These are phyloP conservation scores for Alternaria postmessia DNA, from an alignment of 2,329 filamentous ascomycete species.

Conservation along the genomic window DNA sequence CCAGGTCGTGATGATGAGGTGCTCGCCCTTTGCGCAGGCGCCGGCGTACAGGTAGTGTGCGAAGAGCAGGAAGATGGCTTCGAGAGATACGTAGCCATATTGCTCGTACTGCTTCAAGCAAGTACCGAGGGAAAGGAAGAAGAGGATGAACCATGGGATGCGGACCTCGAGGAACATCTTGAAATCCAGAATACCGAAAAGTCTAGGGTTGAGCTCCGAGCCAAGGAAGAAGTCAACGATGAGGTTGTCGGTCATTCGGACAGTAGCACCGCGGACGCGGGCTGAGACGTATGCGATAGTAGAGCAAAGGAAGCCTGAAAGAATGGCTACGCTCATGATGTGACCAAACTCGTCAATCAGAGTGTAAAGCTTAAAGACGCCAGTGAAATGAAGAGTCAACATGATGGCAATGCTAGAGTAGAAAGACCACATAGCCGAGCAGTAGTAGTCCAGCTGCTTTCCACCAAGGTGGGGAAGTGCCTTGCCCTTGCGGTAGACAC, in stretches of 20 bases:
- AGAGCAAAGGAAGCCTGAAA: slow-evolving; percentile 85
- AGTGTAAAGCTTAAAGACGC: slow-evolving; percentile 87
- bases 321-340: slow-evolving; percentile 89
- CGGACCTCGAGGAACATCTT: slow-evolving; percentile 97
- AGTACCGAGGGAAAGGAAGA: slow-evolving; percentile 77
- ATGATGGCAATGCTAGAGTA: slow-evolving; percentile 82
- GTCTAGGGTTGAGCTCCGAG: slow-evolving; percentile 82
- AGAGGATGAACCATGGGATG: slow-evolving; percentile 89
- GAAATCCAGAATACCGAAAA: slow-evolving; percentile 86
- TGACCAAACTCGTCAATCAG: slow-evolving; percentile 95
- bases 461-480: slow-evolving; percentile 82
- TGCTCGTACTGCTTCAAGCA: slow-evolving; percentile 83
- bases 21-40: slow-evolving; percentile 90
- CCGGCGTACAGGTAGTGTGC: slow-evolving; percentile 93
- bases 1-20: slow-evolving; percentile 89
- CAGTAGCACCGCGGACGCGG: slow-evolving; percentile 77
- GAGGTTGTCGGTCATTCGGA: slow-evolving; percentile 86
- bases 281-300: slow-evolving; percentile 88
- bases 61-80: slow-evolving; percentile 84
- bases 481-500: slow-evolving; percentile 87
- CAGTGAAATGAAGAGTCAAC: slow-evolving; percentile 78
- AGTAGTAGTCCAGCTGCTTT: slow-evolving; percentile 92
- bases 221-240: slow-evolving; percentile 94
- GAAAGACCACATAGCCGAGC: slow-evolving; percentile 86
- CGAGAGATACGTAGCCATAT: slow-evolving; percentile 86